These are phyloP conservation scores for Alternaria triticimaculans DNA, from an alignment of 2,329 filamentous ascomycete genomes.

Conservation along the genomic window DNA sequence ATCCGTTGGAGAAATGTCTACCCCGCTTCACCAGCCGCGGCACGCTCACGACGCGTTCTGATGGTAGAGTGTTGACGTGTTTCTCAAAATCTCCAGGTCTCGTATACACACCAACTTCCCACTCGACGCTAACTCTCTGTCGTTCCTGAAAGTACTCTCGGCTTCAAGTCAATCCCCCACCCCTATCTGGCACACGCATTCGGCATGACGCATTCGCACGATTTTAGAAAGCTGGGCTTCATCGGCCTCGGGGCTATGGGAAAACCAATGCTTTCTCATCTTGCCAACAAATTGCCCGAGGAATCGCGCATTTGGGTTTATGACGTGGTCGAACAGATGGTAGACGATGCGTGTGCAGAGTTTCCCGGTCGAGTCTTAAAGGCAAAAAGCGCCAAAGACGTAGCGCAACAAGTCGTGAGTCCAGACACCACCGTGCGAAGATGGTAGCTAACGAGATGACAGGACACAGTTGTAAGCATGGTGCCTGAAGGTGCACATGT, in stretches of 20 bases:
- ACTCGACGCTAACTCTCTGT: neutral
- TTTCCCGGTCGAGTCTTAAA: constrained; percentile 50
- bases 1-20: constrained; percentile 12
- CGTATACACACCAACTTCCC: neutral
- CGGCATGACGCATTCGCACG: constrained; percentile 27
- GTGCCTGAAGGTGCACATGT: constrained; percentile 62
- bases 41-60: neutral
- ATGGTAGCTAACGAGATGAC: constrained; percentile 3
- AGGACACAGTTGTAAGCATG: constrained; percentile 62
- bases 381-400: constrained; percentile 55
- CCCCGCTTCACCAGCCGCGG: constrained; percentile 14
- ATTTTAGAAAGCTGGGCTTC: constrained; percentile 54
- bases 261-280: constrained; percentile 59
- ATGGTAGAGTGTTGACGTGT: neutral
- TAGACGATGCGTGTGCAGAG: constrained; percentile 54
- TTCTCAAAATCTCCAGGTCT: neutral
- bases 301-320: constrained; percentile 56
- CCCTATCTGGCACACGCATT: neutral
- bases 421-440: neutral
- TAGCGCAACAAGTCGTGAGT: constrained; percentile 58
- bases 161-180: neutral
- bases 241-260: constrained; percentile 65
- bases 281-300: constrained; percentile 55
- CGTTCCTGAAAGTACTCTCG: neutral
- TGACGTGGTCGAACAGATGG: constrained; percentile 54